Evolutionary conservation across 1,284 basidiomycete species (phyloP), one percentile per base, ranked within the genome.

Genomic region (Ceratobasidium sp.): DNA sequence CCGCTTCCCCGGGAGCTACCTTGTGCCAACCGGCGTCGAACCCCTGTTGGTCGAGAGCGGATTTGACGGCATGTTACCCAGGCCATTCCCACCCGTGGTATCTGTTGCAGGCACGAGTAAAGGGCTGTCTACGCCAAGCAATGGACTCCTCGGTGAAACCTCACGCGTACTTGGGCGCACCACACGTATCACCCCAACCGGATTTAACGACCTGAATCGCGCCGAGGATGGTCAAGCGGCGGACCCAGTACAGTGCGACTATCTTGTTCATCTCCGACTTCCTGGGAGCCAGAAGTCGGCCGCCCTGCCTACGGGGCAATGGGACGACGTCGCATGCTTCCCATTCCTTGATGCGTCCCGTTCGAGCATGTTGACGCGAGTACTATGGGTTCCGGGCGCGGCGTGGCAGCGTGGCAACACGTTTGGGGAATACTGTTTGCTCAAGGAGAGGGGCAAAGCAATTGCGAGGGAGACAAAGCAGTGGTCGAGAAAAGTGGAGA

Each of bases 21-120:
- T 97, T 59, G 86, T 98, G 21, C 96, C 97, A 0, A 87, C 91
- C 70, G 91, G 88, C 18, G 84, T 98, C 71, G 86, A 89, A 57
- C 89, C 97, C 16, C 86, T 92, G 74, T 98, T 95, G 82, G 84
- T 98, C 79, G 91, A 93, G 83, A 94, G 91, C 80, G 93, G 91
- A 71, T 97, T 98, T 77, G 85, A 90, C 72, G 97, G 96, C 16
- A 88, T 96, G 79, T 83, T 99, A 75, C 97, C 97, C 3, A 88
- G 91, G 48, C 92, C 93, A 79, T 97, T 96, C 80, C 80, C 39
- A 32, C 36, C 64, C 21, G 64, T 75, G 18, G 74, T 69, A 9
- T 52, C 64, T 12, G 50, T 69, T 12, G 45, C 50, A 21, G 39
- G 36, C 36, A 39, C 55, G 21, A 16, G 76, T 74, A 61, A 82